Evolutionary conservation across 1,139 yeast genomes (phyloP), one percentile per base, ranked within the genome.

Genomic region (Debaryomycetaceae sp.): DNA sequence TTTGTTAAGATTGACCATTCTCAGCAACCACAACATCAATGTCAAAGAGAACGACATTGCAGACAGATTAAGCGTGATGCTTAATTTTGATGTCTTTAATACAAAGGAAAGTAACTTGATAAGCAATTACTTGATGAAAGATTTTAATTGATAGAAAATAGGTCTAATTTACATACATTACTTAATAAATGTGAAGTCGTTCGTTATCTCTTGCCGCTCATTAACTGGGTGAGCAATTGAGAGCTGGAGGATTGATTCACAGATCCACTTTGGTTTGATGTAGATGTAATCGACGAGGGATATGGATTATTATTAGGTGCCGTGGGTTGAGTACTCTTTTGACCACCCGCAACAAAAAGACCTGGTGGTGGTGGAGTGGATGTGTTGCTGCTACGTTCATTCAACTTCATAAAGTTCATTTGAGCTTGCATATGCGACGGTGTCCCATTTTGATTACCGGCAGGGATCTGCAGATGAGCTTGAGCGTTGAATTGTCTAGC

Each of bases 191-290:
- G 11, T 24, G 8, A 13, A 9, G 17, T 7, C 13, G 7, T 17
- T 39, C 38, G 34, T 52, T 57, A 70, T 55, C 69, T 81, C 63
- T 83, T 83, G 33, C 88, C 87, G 52, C 82, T 81, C 78, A 85
- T 81, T 57, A 85, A 70, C 59, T 85, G 91, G 42, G 80, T 83
- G 53, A 85, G 70, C 54, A 85, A 70, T 59, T 85, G 90, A 24
- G 86, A 80, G 43, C 88, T 83, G 5, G 76, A 68, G 24, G 75
- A 66, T 52, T 78, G 63, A 46, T 52, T 54, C 30, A 55, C 51
- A 40, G 55, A 48, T 27, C 31, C 31, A 8, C 31, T 11, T 27
- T 27, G 31, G 4, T 27, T 27, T 8, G 31, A 27, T 31, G 56
- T 47, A 20, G 66, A 61, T 45, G 58, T 27, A 4, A 34, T 27